Conservation (phyloP, 257 asterid genomes). For the Mitragyna speciosa region DNA sequence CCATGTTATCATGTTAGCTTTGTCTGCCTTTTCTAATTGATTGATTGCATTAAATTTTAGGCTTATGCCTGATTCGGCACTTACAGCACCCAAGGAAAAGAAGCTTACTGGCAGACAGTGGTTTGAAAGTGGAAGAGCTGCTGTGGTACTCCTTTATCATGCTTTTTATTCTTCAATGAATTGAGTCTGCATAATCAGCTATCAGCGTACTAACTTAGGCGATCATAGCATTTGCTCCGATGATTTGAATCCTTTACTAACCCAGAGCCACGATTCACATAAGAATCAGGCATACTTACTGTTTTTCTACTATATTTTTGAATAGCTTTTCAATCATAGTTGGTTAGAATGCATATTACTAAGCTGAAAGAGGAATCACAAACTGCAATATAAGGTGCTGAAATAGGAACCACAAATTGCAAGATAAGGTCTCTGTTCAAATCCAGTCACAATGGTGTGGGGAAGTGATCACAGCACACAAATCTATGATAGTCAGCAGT, state of each 20-base stretch:
- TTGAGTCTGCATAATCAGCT: background rate
- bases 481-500: background rate
- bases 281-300: too few relatives aligned
- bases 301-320: background rate
- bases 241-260: background rate
- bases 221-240: background rate
- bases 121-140: constrained; percentile 87
- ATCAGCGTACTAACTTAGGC: background rate
- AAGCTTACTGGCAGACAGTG: constrained; percentile 87
- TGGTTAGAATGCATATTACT: background rate
- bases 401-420: background rate
- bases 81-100: constrained; percentile 82
- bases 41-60: constrained; percentile 38
- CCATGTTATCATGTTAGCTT: background rate
- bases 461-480: background rate
- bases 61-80: constrained; percentile 96
- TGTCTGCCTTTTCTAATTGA: background rate
- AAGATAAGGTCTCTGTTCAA: background rate
- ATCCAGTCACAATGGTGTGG: background rate
- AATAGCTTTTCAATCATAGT: background rate
- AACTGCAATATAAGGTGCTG: background rate
- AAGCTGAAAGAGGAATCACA: background rate
- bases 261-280: too few relatives aligned
- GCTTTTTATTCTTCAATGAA: constrained; percentile 11
- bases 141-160: constrained; percentile 43